These are phyloP conservation scores for Inosperma sp. DNA, from an alignment of 768 basidiomycete genomes.

Conservation along the genomic window DNA sequence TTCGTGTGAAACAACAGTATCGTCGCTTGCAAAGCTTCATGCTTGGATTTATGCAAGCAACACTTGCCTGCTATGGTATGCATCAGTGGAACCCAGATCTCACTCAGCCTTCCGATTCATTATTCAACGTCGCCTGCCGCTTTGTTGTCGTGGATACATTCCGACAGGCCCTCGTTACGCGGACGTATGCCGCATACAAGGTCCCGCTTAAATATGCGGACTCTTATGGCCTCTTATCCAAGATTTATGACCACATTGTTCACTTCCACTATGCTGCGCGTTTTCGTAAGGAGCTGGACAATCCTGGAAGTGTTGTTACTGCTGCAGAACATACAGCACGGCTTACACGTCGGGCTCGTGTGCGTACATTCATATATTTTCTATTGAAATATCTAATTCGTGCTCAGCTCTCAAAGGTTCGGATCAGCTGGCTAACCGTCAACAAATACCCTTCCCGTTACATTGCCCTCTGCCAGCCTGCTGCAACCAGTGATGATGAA, in stretches of 20 bases:
- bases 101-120: neutral
- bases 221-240: neutral
- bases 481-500: conserved; percentile 19
- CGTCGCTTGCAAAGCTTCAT: conserved; percentile 3
- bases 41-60: neutral
- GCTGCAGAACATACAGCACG: neutral
- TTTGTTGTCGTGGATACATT: conserved; percentile 6
- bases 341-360: conserved; percentile 1
- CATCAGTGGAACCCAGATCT: conserved; percentile 1
- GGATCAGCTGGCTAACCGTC: neutral
- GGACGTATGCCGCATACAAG: conserved; percentile 1
- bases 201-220: conserved; percentile 1
- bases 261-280: conserved; percentile 8
- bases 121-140: conserved; percentile 6
- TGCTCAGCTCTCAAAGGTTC: conserved; percentile 4
- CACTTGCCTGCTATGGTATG: conserved; percentile 4
- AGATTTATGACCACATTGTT: conserved; percentile 17
- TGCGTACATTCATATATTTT: neutral
- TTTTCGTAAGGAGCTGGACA: conserved; percentile 8
- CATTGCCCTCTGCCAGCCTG: conserved; percentile 5
- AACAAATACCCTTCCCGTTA: conserved; percentile 3
- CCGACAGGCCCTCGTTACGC: conserved; percentile 1
- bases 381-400: conserved; percentile 1
- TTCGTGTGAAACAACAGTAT: no score
- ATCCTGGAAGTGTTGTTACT: conserved; percentile 8